Evolutionary conservation across 768 basidiomycete genomes (phyloP).

Genomic region (Tremella fuciformis): DNA sequence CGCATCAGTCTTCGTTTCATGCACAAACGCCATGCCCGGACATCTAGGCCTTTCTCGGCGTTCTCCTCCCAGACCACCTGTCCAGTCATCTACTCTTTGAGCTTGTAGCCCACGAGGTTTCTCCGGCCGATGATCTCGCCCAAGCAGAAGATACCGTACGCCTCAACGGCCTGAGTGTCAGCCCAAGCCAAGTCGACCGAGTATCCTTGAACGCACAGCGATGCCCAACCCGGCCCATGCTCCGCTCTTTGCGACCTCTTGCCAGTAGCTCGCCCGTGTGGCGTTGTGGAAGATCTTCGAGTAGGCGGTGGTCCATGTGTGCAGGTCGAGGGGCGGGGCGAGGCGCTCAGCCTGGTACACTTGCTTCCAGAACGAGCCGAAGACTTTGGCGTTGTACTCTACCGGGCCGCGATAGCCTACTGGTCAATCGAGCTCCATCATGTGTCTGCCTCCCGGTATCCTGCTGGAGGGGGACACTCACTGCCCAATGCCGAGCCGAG

Average conservation of each 20-base stretch:
- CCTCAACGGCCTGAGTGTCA: constrained; percentile 44
- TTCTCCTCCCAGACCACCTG: neutral
- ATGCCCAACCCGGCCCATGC: constrained; percentile 50
- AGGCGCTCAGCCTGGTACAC: constrained; percentile 52
- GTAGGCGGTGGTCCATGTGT: constrained; percentile 46
- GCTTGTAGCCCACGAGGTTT: constrained; percentile 51
- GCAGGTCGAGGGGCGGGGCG: constrained; percentile 46
- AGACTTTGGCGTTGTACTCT: constrained; percentile 50
- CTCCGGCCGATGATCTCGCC: constrained; percentile 53
- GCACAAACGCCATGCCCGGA: no score
- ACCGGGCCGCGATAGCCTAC: constrained; percentile 44
- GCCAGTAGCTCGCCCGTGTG: constrained; percentile 37
- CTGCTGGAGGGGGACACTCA: constrained; percentile 25
- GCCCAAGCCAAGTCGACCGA: neutral
- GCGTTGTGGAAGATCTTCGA: constrained; percentile 44
- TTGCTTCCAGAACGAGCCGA: constrained; percentile 47
- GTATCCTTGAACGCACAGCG: constrained; percentile 37
- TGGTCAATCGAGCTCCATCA: neutral
- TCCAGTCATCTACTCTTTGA: constrained; percentile 43
- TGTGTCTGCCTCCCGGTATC: neutral
- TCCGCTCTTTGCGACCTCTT: constrained; percentile 41
- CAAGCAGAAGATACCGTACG: constrained; percentile 52
- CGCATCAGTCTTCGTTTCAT: no score
- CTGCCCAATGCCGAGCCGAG: constrained; percentile 44
- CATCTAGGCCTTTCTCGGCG: neutral